Conservation (phyloP, 768 basidiomycete genomes). For the Piloderma croceum region DNA sequence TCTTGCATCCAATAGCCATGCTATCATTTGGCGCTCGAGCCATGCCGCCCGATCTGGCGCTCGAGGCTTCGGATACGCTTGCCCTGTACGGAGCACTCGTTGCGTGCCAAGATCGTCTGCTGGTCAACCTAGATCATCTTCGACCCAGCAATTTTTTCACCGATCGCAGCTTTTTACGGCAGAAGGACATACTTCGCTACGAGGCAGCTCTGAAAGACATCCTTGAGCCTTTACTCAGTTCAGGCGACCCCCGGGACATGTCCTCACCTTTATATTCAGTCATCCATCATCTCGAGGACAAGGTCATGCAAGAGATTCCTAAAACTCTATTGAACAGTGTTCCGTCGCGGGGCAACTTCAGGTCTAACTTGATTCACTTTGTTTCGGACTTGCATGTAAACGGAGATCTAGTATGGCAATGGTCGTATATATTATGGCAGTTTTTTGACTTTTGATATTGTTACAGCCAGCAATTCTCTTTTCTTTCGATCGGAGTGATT, state of each 20-base stretch:
- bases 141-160: slow-evolving; percentile 43
- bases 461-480: slow-evolving; percentile 62
- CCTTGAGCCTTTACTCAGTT: slow-evolving; percentile 32
- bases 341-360: slow-evolving; percentile 30
- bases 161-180: slow-evolving; percentile 36
- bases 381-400: slow-evolving; percentile 51
- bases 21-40: slow-evolving; percentile 46
- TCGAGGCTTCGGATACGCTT: slow-evolving; percentile 57
- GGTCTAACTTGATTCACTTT: slow-evolving; percentile 42
- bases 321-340: slow-evolving; percentile 23
- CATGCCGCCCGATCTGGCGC: slow-evolving; percentile 56
- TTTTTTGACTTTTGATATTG: neutral
- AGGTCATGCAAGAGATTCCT: slow-evolving; percentile 21
- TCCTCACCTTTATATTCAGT: slow-evolving; percentile 33
- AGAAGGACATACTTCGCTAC: slow-evolving; percentile 57
- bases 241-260: slow-evolving; percentile 30
- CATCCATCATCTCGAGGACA: slow-evolving; percentile 37
- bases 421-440: neutral
- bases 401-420: slow-evolving; percentile 46
- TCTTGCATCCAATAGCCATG: slow-evolving; percentile 58
- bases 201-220: slow-evolving; percentile 47
- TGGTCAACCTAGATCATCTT: slow-evolving; percentile 27
- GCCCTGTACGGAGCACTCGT: slow-evolving; percentile 46
- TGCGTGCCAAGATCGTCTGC: slow-evolving; percentile 6
- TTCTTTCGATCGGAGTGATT: slow-evolving; percentile 54